Evolutionary conservation across 805 yeast species (phyloP), one percentile per base, ranked within the genome.

Genomic region (Spathaspora girioi): DNA sequence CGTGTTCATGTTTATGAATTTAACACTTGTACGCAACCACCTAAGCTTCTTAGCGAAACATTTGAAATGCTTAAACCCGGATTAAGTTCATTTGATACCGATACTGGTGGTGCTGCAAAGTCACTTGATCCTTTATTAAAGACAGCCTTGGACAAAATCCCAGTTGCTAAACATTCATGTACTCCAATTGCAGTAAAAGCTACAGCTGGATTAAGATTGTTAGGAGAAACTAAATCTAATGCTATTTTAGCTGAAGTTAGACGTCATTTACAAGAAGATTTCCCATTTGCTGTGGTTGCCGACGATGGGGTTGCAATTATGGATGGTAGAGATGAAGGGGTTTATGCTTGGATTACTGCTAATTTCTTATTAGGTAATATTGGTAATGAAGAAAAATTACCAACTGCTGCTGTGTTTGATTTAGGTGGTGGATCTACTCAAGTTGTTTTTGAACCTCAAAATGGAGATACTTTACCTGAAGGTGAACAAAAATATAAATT

Each of bases 351-450:
- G 99, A 87, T 94, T 68, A 94, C 99, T 26, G 85, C 97, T 47
- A 94, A 94, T 73, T 94, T 85, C 68, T 75, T 94, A 57, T 78
- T 93, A 59, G 98, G 97, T 42, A 94, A 93, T 73, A 93, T 94
- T 67, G 99, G 98, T 14, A 66, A 77, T n/a, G 67, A 83, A 19
- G 84, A 81, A 41, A 86, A 86, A 68, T 67, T 72, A 23, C 91
- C 96, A 29, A 94, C 99, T 11, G 96, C 96, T 47, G 99, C 98
- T 19, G 96, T 94, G 10, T 94, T 94, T 64, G 99, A 94, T 69
- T 80, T 94, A 54, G 99, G 99, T 60, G 99, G 99, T 63, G 98
- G 98, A 3, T 90, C 97, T 6, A 94, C 99, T 12, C 99, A 96
- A 73, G 91, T 94, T 72, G 99, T 94, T 6, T 94, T 94, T 68